Base-by-base conservation (phyloP, 208 protist species). In the Wallacemonas sp. region DNA sequence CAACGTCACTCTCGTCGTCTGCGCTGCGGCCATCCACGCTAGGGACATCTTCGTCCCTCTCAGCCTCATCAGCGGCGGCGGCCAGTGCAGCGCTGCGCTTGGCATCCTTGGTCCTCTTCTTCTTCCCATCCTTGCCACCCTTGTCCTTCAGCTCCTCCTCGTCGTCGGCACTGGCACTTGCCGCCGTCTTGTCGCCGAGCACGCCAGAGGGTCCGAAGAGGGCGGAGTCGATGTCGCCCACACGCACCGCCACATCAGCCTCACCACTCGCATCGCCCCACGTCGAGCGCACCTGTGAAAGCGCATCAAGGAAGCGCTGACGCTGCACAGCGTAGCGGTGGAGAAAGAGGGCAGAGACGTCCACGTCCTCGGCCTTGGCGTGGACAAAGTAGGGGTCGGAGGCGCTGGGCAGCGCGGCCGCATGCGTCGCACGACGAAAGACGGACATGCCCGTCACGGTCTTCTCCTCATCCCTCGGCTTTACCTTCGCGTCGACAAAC, bases 271-370 rank as follows among this genome's bases (percentile, higher is more conserved):
- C 66, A 57, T 92, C 79, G 32, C 87, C 87, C 91, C 87, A 96
- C n/a, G 91, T 91, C 26, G 81, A 85, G 60, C 84, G 81, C 42
- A 89, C 79, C 68, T 91, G 85, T 38, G 79, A 82, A n/a, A 94
- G 71, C 21, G 82, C 85, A 27, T 92, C 76, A 17, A 93, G 39
- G 70, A 96, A 96, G 46, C 85, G 87, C 69, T 93, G 81, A 0
- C 91, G 85, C 64, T 96, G 91, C 55, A 96, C 87, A 37, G 91
- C 91, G 71, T 94, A 96, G 60, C 91, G 85, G 66, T 96, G 91
- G 26, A 96, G 45, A 55, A 96, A 96, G 33, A 96, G 78, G 15
- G 85, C 83, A 3, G 81, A 66, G 4, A 96, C 91, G 52, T 96
- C 91, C 39, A 96, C 86, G 19, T 93, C 76, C 61, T 85, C 78